Base-by-base conservation (phyloP, 2,329 filamentous ascomycete genomes). In the Pestalotiopsis sp. region DNA sequence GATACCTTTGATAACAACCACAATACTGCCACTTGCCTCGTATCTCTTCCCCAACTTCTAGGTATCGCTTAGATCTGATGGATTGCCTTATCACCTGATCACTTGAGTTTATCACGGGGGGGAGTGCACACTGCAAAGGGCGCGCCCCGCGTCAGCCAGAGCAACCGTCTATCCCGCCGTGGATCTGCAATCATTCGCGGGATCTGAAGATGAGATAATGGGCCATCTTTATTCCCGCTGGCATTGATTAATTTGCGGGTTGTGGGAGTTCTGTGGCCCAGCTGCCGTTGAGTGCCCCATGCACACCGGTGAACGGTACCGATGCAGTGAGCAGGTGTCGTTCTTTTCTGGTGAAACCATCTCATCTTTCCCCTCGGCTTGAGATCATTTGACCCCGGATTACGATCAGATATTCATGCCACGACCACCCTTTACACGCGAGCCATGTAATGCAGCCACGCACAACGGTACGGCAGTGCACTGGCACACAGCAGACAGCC, bases 271-370 rank as follows among this genome's bases (percentile, higher is more conserved):
- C 57, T 59, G 27, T 7, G 27, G 27, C 7, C 27, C 27, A 31
- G 23, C 55, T 59, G 23, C 7, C 23, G n/a, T 31, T 25, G 61
- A 27, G 6, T 64, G 13, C 38, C 62, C 57, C 57, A 59, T 27
- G 27, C 57, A 59, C 27, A 27, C 27, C 57, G 57, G 14, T 59
- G 27, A 61, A 58, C 6, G 36, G 41, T 20, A 65, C 36, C 41
- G 12, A 13, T 20, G 6, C n/a, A 57, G 20, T 38, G 11, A 25
- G 49, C 41, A 25, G 25, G 4, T 57, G 41, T 61, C 27, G 20
- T 36, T 25, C 45, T 20, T 65, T 38, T 65, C 27, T 31, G 41
- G 63, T 65, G 63, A 55, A 65, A 65, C 63, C 63, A 49, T 52
- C 38, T 64, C 61, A 64, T 64, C 39, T 64, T 31, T 38, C 25